phyloP scores from a whole-genome alignment of 176 grass and related monocot genomes.

The Oryza rufipogon region DNA sequence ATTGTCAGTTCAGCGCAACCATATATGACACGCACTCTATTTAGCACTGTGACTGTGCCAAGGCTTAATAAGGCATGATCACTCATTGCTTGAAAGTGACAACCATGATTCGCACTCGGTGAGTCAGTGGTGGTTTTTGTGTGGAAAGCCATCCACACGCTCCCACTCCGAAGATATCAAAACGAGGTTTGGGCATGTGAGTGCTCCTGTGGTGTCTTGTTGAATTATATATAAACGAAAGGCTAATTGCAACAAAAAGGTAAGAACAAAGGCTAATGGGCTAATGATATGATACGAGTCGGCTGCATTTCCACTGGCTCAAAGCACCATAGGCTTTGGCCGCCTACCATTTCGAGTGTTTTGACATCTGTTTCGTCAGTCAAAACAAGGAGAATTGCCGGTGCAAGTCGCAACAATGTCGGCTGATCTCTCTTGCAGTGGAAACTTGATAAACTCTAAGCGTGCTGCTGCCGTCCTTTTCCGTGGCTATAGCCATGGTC shows the following conservation, averaged over 20 bases:
- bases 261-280: not conserved
- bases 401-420: not conserved
- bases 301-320: not conserved
- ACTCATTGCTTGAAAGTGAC: slow-evolving; percentile 3
- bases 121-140: not conserved
- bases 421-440: not conserved
- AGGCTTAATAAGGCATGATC: not conserved
- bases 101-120: not conserved
- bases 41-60: not conserved
- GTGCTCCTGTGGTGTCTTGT: slow-evolving; percentile 10
- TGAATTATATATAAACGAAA: not conserved
- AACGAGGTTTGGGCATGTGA: not conserved
- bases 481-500: not conserved
- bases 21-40: not conserved
- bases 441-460: not conserved
- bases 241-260: not conserved
- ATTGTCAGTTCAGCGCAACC: not conserved
- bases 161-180: not conserved
- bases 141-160: not conserved
- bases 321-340: slow-evolving; percentile 25
- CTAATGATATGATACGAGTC: not conserved
- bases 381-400: slow-evolving; percentile 26
- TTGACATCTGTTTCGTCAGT: not conserved
- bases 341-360: slow-evolving; percentile 5
- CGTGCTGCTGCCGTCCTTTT: slow-evolving; percentile 26